These are phyloP conservation scores for Antitrichia curtipendula DNA, from an alignment of 225 moss, liverwort and hornwort genomes.

Conservation along the genomic window DNA sequence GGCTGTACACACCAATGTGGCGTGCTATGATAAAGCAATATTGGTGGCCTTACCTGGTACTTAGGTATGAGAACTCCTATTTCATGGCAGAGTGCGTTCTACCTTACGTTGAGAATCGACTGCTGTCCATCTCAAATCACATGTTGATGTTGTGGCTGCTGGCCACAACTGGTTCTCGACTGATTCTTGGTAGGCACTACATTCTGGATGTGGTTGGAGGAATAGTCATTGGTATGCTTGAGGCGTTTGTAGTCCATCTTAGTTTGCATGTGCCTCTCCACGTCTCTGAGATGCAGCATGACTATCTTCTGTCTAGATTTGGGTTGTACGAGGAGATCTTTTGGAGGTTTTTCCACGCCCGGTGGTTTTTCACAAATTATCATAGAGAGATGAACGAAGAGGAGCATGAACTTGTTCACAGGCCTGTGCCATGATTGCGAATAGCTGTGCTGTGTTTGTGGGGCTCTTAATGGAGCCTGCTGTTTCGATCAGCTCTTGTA, in stretches of 20 bases:
- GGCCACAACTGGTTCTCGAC: slow-evolving; percentile 31
- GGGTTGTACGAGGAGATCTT: not conserved
- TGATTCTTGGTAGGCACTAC: slow-evolving; percentile 57
- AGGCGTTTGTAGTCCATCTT: slow-evolving; percentile 40
- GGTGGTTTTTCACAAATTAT: slow-evolving; percentile 3
- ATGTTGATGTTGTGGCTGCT: slow-evolving; percentile 29
- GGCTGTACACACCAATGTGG: slow-evolving; percentile 44
- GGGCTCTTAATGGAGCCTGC: not conserved
- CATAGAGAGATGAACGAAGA: not conserved
- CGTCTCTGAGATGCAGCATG: slow-evolving; percentile 36
- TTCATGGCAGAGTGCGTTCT: slow-evolving; percentile 3
- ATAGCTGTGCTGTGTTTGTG: not conserved
- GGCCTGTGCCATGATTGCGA: not conserved
- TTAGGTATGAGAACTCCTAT: not conserved
- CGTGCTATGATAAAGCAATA: not conserved
- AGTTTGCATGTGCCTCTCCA: slow-evolving; percentile 32
- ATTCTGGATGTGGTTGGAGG: slow-evolving; percentile 60
- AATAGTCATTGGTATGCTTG: slow-evolving; percentile 28
- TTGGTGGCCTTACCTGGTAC: not conserved
- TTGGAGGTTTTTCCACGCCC: slow-evolving; percentile 5
- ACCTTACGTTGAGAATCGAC: slow-evolving; percentile 7
- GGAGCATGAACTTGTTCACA: not conserved
- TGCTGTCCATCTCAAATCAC: not conserved
- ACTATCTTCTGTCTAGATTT: slow-evolving; percentile 8
- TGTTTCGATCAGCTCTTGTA: not conserved